These are phyloP conservation scores for Mariannaea sp. DNA, from an alignment of 2,329 filamentous ascomycete species.

Conservation along the genomic window DNA sequence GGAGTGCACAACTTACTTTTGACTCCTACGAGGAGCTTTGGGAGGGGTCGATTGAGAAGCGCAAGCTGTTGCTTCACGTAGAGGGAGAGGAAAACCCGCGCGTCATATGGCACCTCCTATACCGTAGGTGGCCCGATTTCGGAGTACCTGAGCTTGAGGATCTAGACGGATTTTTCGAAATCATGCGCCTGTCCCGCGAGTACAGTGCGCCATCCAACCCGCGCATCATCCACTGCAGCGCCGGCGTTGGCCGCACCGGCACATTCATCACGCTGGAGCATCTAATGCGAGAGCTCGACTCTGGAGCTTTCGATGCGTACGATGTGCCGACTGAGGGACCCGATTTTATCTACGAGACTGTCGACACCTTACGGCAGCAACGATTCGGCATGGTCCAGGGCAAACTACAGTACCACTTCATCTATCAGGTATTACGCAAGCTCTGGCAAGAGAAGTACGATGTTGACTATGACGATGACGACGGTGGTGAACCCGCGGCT, in stretches of 20 bases:
- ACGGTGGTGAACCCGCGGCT: conserved; percentile 52
- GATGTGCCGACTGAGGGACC: conserved; percentile 40
- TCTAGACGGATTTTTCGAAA: conserved; percentile 67
- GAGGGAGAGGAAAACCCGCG: conserved; percentile 54
- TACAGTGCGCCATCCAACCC: conserved; percentile 62
- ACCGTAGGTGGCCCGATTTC: conserved; percentile 89
- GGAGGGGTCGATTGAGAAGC: conserved; percentile 69
- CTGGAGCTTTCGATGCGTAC: conserved; percentile 66
- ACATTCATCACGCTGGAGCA: conserved; percentile 98
- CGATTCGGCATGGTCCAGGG: conserved; percentile 95
- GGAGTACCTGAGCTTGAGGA: conserved; percentile 75
- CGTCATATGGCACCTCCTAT: conserved; percentile 82
- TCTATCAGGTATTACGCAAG: conserved; percentile 84
- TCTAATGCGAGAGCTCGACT: conserved; percentile 78
- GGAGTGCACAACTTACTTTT: conserved; percentile 71
- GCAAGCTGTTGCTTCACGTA: conserved; percentile 69
- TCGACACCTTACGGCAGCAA: conserved; percentile 82
- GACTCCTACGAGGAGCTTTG: conserved; percentile 62
- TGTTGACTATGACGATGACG: conserved; percentile 41
- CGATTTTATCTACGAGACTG: conserved; percentile 78
- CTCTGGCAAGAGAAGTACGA: conserved; percentile 71
- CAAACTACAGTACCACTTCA: conserved; percentile 80
- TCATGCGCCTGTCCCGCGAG: conserved; percentile 69
- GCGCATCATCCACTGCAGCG: conserved; percentile 84
- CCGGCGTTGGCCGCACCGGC: conserved; percentile 90